Evolutionary conservation across 1,284 basidiomycete genomes (phyloP).

Genomic region (Inonotus obliquus): DNA sequence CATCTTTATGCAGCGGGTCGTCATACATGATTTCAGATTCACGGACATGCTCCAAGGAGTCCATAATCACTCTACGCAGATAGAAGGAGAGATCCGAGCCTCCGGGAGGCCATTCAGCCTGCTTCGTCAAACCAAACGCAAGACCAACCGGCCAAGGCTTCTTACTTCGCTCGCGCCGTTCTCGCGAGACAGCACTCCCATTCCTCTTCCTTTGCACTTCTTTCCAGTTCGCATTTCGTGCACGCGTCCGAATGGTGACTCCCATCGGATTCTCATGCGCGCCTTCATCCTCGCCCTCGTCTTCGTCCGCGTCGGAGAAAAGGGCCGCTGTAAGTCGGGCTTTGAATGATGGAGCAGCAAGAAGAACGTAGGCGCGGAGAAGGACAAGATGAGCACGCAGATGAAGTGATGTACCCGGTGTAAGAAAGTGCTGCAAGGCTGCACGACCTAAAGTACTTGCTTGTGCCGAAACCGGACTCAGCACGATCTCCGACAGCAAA

Average conservation of each 20-base stretch:
- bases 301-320: conserved; percentile 61
- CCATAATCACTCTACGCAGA: conserved; percentile 74
- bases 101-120: conserved; percentile 76
- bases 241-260: conserved; percentile 7
- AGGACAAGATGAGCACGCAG: conserved; percentile 59
- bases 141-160: conserved; percentile 67
- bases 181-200: neutral
- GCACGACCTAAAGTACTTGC: conserved; percentile 54
- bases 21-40: conserved; percentile 28
- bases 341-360: conserved; percentile 63
- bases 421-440: conserved; percentile 55
- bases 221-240: conserved; percentile 11
- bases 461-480: conserved; percentile 53
- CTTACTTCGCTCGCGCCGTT: neutral
- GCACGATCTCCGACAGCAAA: conserved; percentile 53
- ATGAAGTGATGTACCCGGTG: conserved; percentile 48
- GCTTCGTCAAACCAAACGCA: conserved; percentile 60
- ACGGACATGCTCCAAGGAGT: conserved; percentile 43
- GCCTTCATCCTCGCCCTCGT: conserved; percentile 27
- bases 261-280: conserved; percentile 13
- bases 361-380: conserved; percentile 63
- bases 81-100: conserved; percentile 79
- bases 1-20: neutral
- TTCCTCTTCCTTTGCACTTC: conserved; percentile 4
- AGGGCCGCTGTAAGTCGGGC: conserved; percentile 57